Evolutionary conservation across 140 eudicot species (phyloP).

Genomic region (Senecio squalidus): DNA sequence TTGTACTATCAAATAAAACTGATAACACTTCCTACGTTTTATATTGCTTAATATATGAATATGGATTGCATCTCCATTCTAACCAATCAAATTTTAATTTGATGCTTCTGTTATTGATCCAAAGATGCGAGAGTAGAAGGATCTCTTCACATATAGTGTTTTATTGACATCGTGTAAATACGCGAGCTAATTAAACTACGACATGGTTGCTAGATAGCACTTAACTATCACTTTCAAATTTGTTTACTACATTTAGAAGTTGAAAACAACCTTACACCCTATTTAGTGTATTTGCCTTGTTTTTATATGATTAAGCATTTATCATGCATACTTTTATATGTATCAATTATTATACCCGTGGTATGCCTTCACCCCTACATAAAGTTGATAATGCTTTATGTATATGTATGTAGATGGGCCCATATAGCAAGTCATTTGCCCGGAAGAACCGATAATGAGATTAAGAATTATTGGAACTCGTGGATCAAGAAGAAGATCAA

Average conservation of each 20-base stretch:
- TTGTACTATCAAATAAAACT: too few species aligned
- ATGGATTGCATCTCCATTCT: too few species aligned
- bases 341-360: neutral
- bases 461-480: slow-evolving; percentile 97
- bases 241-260: slow-evolving; percentile 22
- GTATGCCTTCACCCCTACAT: slow-evolving; percentile 1
- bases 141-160: too few species aligned
- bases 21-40: too few species aligned
- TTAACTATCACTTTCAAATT: slow-evolving; percentile 38
- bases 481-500: slow-evolving; percentile 95
- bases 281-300: slow-evolving; percentile 6
- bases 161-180: neutral
- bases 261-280: slow-evolving; percentile 30
- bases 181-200: slow-evolving; percentile 3
- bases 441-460: slow-evolving; percentile 92
- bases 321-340: slow-evolving; percentile 17
- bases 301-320: slow-evolving; percentile 2
- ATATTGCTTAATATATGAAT: too few species aligned
- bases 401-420: slow-evolving; percentile 69
- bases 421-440: slow-evolving; percentile 99
- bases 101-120: too few species aligned
- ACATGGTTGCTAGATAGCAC: slow-evolving; percentile 12
- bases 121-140: too few species aligned
- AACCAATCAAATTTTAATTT: too few species aligned
- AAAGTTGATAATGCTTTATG: neutral